Evolutionary conservation across 768 basidiomycete genomes (phyloP), one percentile per base, ranked within the genome.

Genomic region (Suillus decipiens): DNA sequence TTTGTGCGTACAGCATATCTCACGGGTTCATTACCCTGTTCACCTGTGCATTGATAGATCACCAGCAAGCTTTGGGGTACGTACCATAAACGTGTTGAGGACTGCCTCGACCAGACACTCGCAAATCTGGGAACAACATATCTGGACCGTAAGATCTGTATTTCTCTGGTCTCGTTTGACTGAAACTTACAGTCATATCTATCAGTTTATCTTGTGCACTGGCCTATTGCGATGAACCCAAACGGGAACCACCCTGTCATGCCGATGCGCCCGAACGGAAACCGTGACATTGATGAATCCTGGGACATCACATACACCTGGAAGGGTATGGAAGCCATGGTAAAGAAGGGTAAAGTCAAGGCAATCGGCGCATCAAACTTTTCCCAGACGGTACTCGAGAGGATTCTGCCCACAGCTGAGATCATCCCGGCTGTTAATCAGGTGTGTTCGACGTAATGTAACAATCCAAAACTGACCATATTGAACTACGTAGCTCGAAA

Each of bases 111-210:
- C 71, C 81, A 88, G 70, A 88, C 90, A 17, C 86, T 96, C 15
- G 81, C 84, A 28, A 86, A 87, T 69, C 86, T 96, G 37, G 92
- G 89, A n/a, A 85, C 84, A 37, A 88, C 93, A 78, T 95, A 95
- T 76, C 83, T 96, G 31, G 94, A 96, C 64, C 79, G 90, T 88
- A 69, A 73, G 82, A 78, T 66, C 22, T 31, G n/a, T 28, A 53
- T 39, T 69, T 64, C 12, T 17, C 43, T 34, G 37, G 8, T 28
- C 36, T 17, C 11, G 37, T 39, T 39, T 56, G 55, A 39, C 22
- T 39, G 24, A 28, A 1, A 2, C 37, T 37, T 15, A 37, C 22
- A n/a, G n/a, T 24, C 5, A 61, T 47, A 11, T 68, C 24, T 45
- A 7, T 19, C 58, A 80, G 83, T 90, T 61, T 89, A 88, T 69